Evolutionary conservation across 2,329 filamentous ascomycete species (phyloP).

Genomic region (Leptographium lundbergii): DNA sequence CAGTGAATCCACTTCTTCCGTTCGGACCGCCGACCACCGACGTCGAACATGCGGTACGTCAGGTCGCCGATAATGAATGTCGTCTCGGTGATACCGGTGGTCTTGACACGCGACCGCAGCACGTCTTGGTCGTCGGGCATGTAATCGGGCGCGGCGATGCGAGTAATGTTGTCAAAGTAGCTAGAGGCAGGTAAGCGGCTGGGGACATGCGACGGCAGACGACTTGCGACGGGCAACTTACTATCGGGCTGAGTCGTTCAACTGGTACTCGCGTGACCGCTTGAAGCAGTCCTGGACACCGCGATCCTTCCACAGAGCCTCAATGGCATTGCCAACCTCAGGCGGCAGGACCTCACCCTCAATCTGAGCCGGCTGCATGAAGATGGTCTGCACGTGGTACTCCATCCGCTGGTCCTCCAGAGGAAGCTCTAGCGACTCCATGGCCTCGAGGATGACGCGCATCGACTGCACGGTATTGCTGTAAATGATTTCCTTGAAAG

Average conservation of each 20-base stretch:
- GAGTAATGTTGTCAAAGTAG: constrained; percentile 92
- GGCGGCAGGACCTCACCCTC: constrained; percentile 90
- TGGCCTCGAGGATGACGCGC: constrained; percentile 56
- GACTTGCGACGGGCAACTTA: constrained; percentile 20
- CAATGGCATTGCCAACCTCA: constrained; percentile 86
- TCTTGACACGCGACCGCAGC: constrained; percentile 91
- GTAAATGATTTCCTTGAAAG: constrained; percentile 60
- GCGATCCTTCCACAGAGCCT: constrained; percentile 82
- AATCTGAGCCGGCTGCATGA: constrained; percentile 96
- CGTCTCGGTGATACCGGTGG: constrained; percentile 92
- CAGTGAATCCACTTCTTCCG: constrained; percentile 99
- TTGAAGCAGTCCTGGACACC: constrained; percentile 94
- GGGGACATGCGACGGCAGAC: neutral
- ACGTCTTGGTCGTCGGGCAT: constrained; percentile 94
- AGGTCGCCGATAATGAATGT: constrained; percentile 91
- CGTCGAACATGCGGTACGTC: constrained; percentile 95
- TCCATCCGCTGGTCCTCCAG: constrained; percentile 87
- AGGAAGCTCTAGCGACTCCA: constrained; percentile 62
- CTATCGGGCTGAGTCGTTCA: constrained; percentile 96
- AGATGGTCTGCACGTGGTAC: constrained; percentile 96
- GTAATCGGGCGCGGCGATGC: constrained; percentile 83
- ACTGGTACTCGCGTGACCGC: constrained; percentile 86
- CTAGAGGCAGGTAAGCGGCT: constrained; percentile 28
- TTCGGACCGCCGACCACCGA: constrained; percentile 89
- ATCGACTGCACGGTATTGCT: constrained; percentile 59